These are phyloP conservation scores for Trichomonascaceae sp. DNA, from an alignment of 1,139 yeast genomes.

Conservation along the genomic window DNA sequence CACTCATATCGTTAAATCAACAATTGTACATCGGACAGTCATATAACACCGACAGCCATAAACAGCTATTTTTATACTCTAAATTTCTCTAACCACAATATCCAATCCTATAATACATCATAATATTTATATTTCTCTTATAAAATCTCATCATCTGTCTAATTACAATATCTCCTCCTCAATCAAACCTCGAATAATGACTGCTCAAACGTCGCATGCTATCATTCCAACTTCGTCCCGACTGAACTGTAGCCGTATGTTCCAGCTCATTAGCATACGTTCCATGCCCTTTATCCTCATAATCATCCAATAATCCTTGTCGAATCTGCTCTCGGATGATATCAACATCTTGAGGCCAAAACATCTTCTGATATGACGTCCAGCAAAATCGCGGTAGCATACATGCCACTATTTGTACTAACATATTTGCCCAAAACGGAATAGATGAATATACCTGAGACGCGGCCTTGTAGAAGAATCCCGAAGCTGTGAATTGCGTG, in stretches of 20 bases:
- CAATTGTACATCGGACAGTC: too few relatives aligned
- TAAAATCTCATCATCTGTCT: not conserved
- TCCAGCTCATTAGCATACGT: constrained; percentile 1
- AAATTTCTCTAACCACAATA: too few relatives aligned
- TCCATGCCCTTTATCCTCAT: not conserved
- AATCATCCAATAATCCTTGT: constrained; percentile 16
- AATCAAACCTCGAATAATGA: not conserved
- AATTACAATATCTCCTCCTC: not conserved
- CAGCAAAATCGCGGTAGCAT: constrained; percentile 67
- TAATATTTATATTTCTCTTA: not conserved
- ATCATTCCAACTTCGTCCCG: constrained; percentile 5
- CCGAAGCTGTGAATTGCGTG: constrained; percentile 56
- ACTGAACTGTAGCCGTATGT: constrained; percentile 11
- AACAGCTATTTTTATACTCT: too few relatives aligned
- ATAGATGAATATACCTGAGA: constrained; percentile 65
- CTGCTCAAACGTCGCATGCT: constrained; percentile 1
- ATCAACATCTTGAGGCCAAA: constrained; percentile 73
- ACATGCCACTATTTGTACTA: constrained; percentile 66
- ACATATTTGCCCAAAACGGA: constrained; percentile 73
- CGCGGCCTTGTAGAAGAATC: constrained; percentile 75
- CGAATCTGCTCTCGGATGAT: constrained; percentile 62
- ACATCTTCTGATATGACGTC: constrained; percentile 56
- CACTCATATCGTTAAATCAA: too few relatives aligned
- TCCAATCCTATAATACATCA: not conserved
- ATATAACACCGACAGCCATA: too few relatives aligned